Percentiles rank a stretch among this genome's conserved stretches.
phyloP scores from a whole-genome alignment of 345 rosid genomes.

The Lepidium sativum region DNA sequence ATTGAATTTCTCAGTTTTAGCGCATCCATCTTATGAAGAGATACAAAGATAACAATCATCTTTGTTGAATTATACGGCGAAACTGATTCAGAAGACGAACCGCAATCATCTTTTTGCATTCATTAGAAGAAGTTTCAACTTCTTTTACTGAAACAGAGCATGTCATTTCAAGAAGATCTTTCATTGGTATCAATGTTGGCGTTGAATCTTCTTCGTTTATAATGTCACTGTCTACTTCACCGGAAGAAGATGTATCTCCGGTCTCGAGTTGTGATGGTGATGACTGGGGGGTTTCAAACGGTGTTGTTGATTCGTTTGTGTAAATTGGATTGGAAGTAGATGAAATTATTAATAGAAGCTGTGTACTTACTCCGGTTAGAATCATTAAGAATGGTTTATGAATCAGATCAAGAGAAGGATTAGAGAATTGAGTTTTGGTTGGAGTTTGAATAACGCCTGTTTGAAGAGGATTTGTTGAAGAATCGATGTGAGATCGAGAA shows the following conservation, averaged over 20 bases:
- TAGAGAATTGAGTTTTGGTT: conserved; percentile 30
- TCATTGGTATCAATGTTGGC: conserved; percentile 81
- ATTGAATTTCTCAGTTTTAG: background rate
- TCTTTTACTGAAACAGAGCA: too few species aligned
- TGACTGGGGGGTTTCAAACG: conserved; percentile 73
- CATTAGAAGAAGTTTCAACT: too few species aligned
- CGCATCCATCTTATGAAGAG: conserved; percentile 57
- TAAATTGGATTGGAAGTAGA: conserved; percentile 84
- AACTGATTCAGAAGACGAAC: too few species aligned
- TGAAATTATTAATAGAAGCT: conserved; percentile 29
- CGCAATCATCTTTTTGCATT: too few species aligned
- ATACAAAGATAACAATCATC: conserved; percentile 50
- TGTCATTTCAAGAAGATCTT: conserved; percentile 49
- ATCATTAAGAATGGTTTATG: conserved; percentile 21
- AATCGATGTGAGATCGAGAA: conserved; percentile 15
- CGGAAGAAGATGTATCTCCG: conserved; percentile 31
- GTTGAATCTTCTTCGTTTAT: conserved; percentile 26
- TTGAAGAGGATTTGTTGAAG: conserved; percentile 35
- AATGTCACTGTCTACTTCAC: conserved; percentile 20
- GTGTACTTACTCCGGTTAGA: background rate
- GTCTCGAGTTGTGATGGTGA: conserved; percentile 65
- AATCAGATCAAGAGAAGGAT: conserved; percentile 21
- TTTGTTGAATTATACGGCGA: too few species aligned
- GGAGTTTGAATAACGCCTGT: conserved; percentile 68
- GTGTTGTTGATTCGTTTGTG: conserved; percentile 49